A percentile compares a stretch with the other conserved stretches of the same genome.
phyloP scores from a whole-genome alignment of 2,329 filamentous ascomycete species.

The Colletotrichum melonis region DNA sequence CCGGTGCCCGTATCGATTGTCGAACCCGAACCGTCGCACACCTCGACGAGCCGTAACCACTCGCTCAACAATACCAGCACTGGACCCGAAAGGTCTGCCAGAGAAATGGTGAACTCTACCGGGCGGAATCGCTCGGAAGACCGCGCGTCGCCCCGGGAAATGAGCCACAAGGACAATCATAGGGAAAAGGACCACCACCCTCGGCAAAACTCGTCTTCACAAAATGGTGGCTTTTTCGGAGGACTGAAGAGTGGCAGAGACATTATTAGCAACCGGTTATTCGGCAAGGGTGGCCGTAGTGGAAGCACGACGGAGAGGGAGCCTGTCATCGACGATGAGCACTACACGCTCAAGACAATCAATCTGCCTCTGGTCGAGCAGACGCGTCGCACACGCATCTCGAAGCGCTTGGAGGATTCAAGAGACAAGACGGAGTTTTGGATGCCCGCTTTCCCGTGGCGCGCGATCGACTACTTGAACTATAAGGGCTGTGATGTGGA shows the following conservation, averaged over 20 bases:
- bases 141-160: slow-evolving; percentile 62
- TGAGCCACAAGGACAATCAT: slow-evolving; percentile 51
- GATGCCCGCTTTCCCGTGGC: slow-evolving; percentile 97
- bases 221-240: slow-evolving; percentile 75
- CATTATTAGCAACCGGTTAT: slow-evolving; percentile 84
- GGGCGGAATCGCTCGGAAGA: slow-evolving; percentile 80
- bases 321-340: slow-evolving; percentile 78
- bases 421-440: slow-evolving; percentile 97
- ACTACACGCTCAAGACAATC: slow-evolving; percentile 86
- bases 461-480: slow-evolving; percentile 96
- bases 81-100: slow-evolving; percentile 73
- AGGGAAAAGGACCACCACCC: slow-evolving; percentile 44
- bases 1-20: slow-evolving; percentile 43
- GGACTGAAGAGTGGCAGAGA: slow-evolving; percentile 81
- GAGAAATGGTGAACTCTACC: slow-evolving; percentile 74
- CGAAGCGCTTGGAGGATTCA: slow-evolving; percentile 86
- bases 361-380: slow-evolving; percentile 89
- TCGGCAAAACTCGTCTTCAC: slow-evolving; percentile 63
- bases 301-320: slow-evolving; percentile 77
- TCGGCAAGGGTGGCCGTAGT: slow-evolving; percentile 80
- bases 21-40: slow-evolving; percentile 51
- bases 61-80: slow-evolving; percentile 72
- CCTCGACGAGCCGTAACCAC: slow-evolving; percentile 45
- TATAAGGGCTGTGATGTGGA: slow-evolving; percentile 95
- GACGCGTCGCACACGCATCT: slow-evolving; percentile 90